Evolutionary conservation across 1,139 yeast species (phyloP).

Genomic region (Geotrichum bryndzae): DNA sequence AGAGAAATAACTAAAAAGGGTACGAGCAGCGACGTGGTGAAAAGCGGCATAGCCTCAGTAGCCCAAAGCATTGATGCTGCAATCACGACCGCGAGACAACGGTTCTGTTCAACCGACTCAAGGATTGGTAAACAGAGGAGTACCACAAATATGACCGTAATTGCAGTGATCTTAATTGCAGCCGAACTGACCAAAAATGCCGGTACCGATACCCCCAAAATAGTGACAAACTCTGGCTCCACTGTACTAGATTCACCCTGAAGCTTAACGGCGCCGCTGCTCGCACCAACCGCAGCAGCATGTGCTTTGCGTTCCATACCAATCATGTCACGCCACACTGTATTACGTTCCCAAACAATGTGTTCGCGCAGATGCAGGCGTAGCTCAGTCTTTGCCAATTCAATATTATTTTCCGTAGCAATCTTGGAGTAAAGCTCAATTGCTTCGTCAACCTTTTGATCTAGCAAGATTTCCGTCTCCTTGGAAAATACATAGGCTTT

Average conservation of each 20-base stretch:
- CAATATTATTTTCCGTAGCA: slow-evolving; percentile 42
- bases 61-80: slow-evolving; percentile 88
- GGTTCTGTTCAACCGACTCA: slow-evolving; percentile 56
- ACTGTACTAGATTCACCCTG: slow-evolving; percentile 18
- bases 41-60: slow-evolving; percentile 83
- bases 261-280: slow-evolving; percentile 15
- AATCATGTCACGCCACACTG: slow-evolving; percentile 95
- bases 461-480: slow-evolving; percentile 44
- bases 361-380: slow-evolving; percentile 79
- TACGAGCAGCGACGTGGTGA: slow-evolving; percentile 73
- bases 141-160: slow-evolving; percentile 45
- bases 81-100: slow-evolving; percentile 77
- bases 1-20: slow-evolving; percentile 75
- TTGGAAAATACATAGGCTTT: slow-evolving; percentile 44
- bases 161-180: slow-evolving; percentile 31
- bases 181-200: slow-evolving; percentile 21
- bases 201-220: slow-evolving; percentile 23
- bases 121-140: slow-evolving; percentile 48
- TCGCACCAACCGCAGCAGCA: slow-evolving; percentile 41
- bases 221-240: slow-evolving; percentile 17
- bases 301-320: slow-evolving; percentile 73
- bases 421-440: slow-evolving; percentile 45
- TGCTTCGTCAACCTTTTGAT: slow-evolving; percentile 45
- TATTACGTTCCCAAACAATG: slow-evolving; percentile 92
- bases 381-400: slow-evolving; percentile 58